phyloP scores from a whole-genome alignment of 495 filamentous ascomycete species.

The Aspergillus olivimuriae region DNA sequence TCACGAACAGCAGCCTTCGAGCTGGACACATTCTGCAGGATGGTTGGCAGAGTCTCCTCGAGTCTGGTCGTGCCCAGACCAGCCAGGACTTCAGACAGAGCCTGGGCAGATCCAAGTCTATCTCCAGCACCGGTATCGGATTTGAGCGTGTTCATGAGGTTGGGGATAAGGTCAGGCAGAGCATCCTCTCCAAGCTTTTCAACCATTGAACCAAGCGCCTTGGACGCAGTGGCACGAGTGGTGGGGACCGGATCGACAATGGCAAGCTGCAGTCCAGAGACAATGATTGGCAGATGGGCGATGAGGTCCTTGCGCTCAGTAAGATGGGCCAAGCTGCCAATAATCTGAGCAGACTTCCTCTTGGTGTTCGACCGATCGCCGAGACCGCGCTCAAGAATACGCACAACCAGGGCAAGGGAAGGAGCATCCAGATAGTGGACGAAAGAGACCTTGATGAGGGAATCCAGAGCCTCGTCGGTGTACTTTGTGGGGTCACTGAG shows the following conservation, averaged over 20 bases:
- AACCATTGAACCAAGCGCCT: slow-evolving; percentile 87
- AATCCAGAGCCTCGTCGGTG: slow-evolving; percentile 89
- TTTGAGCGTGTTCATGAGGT: slow-evolving; percentile 94
- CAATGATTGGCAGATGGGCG: slow-evolving; percentile 83
- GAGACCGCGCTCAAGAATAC: slow-evolving; percentile 90
- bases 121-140: slow-evolving; percentile 95
- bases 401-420: slow-evolving; percentile 86
- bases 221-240: slow-evolving; percentile 93
- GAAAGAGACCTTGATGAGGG: slow-evolving; percentile 92
- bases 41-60: slow-evolving; percentile 94
- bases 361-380: slow-evolving; percentile 89
- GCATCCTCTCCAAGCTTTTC: slow-evolving; percentile 98
- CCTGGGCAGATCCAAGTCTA: slow-evolving; percentile 90
- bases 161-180: slow-evolving; percentile 92
- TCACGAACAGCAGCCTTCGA: slow-evolving; percentile 85
- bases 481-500: slow-evolving; percentile 96
- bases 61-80: slow-evolving; percentile 86
- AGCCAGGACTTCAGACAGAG: slow-evolving; percentile 92
- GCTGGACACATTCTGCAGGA: slow-evolving; percentile 91
- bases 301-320: slow-evolving; percentile 93
- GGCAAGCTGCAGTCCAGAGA: slow-evolving; percentile 81
- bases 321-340: slow-evolving; percentile 92
- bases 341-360: slow-evolving; percentile 91
- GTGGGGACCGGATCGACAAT: slow-evolving; percentile 94
- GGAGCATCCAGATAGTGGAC: slow-evolving; percentile 95